Percentiles rank a stretch among this genome's conserved stretches.
phyloP scores from a whole-genome alignment of 306 rosid genomes.

The Macrotyloma uniflorum region DNA sequence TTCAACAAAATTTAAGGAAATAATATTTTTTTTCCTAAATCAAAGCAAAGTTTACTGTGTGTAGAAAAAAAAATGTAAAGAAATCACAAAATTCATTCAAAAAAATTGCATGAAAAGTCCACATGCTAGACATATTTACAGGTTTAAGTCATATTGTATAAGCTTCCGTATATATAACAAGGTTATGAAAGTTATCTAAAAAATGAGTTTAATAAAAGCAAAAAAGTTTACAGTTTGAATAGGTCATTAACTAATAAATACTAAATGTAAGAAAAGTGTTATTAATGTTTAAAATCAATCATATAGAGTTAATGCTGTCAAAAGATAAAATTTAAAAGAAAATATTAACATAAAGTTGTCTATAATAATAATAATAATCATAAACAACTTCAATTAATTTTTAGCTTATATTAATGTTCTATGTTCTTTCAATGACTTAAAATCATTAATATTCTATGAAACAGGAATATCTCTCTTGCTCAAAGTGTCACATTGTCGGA shows the following conservation, averaged over 20 bases:
- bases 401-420: neutral
- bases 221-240: neutral
- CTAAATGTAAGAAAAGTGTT: neutral
- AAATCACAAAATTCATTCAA: neutral
- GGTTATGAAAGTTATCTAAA: neutral
- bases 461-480: no score
- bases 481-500: no score
- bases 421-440: neutral
- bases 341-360: neutral
- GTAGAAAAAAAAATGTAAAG: neutral
- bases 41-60: neutral
- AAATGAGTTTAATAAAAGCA: neutral
- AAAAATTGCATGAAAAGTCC: neutral
- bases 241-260: neutral
- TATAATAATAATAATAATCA: neutral
- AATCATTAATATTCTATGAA: neutral
- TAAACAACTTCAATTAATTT: neutral
- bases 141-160: neutral
- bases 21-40: neutral
- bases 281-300: neutral
- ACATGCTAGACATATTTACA: neutral
- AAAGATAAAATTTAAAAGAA: neutral
- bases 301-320: neutral
- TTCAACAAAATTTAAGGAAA: neutral
- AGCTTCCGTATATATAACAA: neutral